Evolutionary conservation across 495 filamentous ascomycete species (phyloP).

Genomic region (Podospora conica): DNA sequence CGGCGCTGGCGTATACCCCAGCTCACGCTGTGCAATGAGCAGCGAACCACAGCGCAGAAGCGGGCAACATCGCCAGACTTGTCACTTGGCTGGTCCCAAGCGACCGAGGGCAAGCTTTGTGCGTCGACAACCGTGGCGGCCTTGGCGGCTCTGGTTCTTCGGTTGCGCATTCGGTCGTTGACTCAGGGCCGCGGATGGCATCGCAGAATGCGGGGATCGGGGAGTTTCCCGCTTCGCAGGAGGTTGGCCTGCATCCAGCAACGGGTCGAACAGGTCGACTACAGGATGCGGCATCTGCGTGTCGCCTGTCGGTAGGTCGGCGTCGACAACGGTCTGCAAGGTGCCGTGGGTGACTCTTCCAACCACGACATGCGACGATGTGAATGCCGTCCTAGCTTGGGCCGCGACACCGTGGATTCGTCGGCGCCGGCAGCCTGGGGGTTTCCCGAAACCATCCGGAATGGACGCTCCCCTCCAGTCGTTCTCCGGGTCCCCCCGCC

Average conservation of each 20-base stretch:
- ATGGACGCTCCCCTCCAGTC: constrained; percentile 4
- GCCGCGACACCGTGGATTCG: constrained; percentile 12
- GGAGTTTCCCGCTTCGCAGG: constrained; percentile 5
- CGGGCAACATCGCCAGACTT: background rate
- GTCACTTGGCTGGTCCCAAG: constrained; percentile 4
- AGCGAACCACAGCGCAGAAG: constrained; percentile 6
- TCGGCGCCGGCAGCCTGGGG: constrained; percentile 2
- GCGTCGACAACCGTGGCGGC: constrained; percentile 4
- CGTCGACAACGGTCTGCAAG: constrained; percentile 4
- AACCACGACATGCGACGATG: background rate
- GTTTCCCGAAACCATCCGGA: background rate
- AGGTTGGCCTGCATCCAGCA: constrained; percentile 8
- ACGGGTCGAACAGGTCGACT: background rate
- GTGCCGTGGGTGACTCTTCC: background rate
- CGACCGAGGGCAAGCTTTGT: constrained; percentile 3
- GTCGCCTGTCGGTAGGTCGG: constrained; percentile 8
- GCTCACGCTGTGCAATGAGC: background rate
- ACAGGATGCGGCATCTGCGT: constrained; percentile 7
- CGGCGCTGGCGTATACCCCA: constrained; percentile 17
- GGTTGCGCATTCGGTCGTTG: constrained; percentile 1
- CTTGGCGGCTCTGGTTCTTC: constrained; percentile 4
- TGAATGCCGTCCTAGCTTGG: constrained; percentile 1
- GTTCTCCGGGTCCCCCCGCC: background rate
- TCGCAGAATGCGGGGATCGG: constrained; percentile 10
- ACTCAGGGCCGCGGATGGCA: background rate